phyloP scores from a whole-genome alignment of 2,329 filamentous ascomycete genomes.

The Fonsecaea monophora region DNA sequence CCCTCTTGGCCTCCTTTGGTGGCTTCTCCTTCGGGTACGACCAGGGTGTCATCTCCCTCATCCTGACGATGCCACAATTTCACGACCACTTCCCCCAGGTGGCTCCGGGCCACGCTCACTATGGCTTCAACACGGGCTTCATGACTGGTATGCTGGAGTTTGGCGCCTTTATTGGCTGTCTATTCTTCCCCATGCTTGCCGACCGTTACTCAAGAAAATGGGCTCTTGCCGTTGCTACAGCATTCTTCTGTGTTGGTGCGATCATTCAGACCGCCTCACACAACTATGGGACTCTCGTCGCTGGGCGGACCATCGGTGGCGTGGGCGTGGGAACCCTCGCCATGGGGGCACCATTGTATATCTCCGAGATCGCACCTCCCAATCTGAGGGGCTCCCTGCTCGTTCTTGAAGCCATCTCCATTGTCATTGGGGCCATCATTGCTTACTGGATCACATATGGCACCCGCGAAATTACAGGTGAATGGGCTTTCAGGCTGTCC shows the following conservation, averaged over 20 bases:
- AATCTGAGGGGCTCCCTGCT: slow-evolving; percentile 48
- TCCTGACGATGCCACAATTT: slow-evolving; percentile 56
- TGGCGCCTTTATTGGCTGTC: slow-evolving; percentile 44
- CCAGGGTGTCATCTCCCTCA: slow-evolving; percentile 54
- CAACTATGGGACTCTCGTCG: slow-evolving; percentile 24
- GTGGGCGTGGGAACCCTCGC: slow-evolving; percentile 46
- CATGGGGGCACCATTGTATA: slow-evolving; percentile 33
- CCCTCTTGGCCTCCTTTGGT: slow-evolving; percentile 52
- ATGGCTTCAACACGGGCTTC: slow-evolving; percentile 48
- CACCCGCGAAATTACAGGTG: slow-evolving; percentile 45
- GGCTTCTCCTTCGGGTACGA: slow-evolving; percentile 53
- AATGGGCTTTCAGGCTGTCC: slow-evolving; percentile 56
- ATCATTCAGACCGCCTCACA: slow-evolving; percentile 43
- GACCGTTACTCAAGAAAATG: slow-evolving; percentile 55
- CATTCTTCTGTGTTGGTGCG: slow-evolving; percentile 54
- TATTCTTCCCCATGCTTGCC: slow-evolving; percentile 49
- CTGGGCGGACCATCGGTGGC: slow-evolving; percentile 45
- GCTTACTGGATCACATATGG: slow-evolving; percentile 64
- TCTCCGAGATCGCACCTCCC: slow-evolving; percentile 36
- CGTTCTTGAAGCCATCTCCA: slow-evolving; percentile 55
- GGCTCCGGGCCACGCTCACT: slow-evolving; percentile 37
- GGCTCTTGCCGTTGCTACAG: slow-evolving; percentile 49
- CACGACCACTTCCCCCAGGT: slow-evolving; percentile 48
- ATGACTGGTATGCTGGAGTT: slow-evolving; percentile 55
- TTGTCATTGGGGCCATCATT: slow-evolving; percentile 57